phyloP scores from a whole-genome alignment of 164 flowering plant genomes.

The Liriodendron chinense region DNA sequence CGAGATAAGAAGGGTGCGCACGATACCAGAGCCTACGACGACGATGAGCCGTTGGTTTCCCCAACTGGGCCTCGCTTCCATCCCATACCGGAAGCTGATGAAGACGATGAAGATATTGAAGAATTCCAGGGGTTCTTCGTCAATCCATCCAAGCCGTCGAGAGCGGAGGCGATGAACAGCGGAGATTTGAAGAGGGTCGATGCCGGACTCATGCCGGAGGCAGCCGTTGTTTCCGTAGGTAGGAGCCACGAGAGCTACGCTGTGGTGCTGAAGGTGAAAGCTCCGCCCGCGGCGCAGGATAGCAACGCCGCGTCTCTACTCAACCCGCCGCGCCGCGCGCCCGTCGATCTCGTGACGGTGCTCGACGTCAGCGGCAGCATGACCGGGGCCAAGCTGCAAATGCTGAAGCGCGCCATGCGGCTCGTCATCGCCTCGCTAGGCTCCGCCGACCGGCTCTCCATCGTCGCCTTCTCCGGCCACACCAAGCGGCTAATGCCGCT shows the following conservation, averaged over 20 bases:
- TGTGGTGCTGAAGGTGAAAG: constrained; percentile 68
- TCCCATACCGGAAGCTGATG: constrained; percentile 70
- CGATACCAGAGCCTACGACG: constrained; percentile 44
- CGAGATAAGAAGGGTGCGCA: constrained; percentile 1
- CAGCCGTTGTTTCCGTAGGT: constrained; percentile 55
- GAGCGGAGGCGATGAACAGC: not conserved
- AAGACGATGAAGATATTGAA: constrained; percentile 43
- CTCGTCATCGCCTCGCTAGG: constrained; percentile 59
- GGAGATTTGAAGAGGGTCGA: constrained; percentile 35
- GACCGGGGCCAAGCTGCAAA: constrained; percentile 42
- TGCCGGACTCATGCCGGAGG: constrained; percentile 50
- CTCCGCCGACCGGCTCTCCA: constrained; percentile 73
- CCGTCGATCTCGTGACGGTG: constrained; percentile 79
- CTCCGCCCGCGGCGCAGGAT: constrained; percentile 43
- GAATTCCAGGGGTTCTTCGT: constrained; percentile 78
- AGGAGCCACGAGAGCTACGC: constrained; percentile 60
- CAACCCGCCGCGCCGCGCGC: constrained; percentile 45
- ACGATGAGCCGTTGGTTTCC: constrained; percentile 73
- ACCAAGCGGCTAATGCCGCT: constrained; percentile 63
- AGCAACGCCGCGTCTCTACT: constrained; percentile 29
- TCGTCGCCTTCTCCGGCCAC: constrained; percentile 58
- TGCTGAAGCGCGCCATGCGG: constrained; percentile 66
- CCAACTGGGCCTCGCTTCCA: constrained; percentile 43
- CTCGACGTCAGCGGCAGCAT: constrained; percentile 61
- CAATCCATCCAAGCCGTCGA: constrained; percentile 33